Percentiles rank a stretch among this genome's conserved stretches.
Conservation (phyloP, 2,329 filamentous ascomycete genomes). For the Curvularia eragrostidis region DNA sequence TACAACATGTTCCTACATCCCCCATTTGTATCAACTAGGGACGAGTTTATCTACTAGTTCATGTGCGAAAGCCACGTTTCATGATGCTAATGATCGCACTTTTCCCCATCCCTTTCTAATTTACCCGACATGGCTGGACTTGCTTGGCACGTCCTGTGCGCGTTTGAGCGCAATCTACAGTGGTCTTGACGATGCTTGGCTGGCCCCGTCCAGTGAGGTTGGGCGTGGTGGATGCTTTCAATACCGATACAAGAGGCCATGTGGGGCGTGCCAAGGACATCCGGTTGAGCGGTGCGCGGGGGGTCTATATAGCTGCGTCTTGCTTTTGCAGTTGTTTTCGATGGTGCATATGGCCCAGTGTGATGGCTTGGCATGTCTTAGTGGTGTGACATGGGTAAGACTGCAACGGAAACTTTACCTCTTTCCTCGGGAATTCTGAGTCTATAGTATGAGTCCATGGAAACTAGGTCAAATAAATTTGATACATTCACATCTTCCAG, state of each 20-base stretch:
- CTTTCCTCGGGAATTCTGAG: background rate
- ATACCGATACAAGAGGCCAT: background rate
- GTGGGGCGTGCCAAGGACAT: background rate
- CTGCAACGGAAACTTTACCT: background rate
- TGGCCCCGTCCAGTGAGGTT: background rate
- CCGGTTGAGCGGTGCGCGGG: background rate
- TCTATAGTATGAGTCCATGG: background rate
- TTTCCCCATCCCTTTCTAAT: constrained; percentile 17
- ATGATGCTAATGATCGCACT: constrained; percentile 16
- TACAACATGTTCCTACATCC: background rate
- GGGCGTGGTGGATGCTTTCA: background rate
- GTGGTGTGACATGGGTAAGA: background rate
- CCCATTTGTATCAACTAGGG: background rate
- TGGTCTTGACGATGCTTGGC: background rate
- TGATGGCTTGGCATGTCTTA: background rate
- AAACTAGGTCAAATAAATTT: background rate
- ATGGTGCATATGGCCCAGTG: background rate
- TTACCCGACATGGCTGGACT: constrained; percentile 16
- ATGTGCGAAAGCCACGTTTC: constrained; percentile 30
- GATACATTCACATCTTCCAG: background rate
- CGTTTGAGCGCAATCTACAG: constrained; percentile 8
- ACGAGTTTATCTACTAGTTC: background rate
- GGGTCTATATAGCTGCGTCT: background rate
- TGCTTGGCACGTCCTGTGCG: constrained; percentile 14
- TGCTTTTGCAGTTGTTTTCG: background rate